Base-by-base conservation (phyloP, 768 basidiomycete species). In the Crepidotus variabilis region DNA sequence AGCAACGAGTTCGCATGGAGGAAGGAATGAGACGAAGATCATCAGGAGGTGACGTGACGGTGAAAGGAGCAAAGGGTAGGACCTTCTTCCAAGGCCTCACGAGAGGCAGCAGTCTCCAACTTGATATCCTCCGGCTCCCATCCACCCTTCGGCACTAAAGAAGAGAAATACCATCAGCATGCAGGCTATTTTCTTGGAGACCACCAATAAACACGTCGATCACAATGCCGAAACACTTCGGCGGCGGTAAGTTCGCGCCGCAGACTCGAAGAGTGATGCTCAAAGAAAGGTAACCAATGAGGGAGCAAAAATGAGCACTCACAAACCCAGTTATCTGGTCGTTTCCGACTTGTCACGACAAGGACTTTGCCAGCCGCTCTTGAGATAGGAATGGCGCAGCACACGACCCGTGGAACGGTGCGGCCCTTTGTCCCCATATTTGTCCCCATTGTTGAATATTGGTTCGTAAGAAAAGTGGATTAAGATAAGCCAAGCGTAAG, bases 61-160 rank as follows among this genome's bases (percentile, higher is more conserved):
- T 81, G 72, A 85, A 77, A 85, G 79, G 85, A 81, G 81, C 78
- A 84, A 87, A 83, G 77, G 84, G 84, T 85, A 85, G 85, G 89
- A 94, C 92, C 92, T 93, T 94, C 92, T 90, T 94, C 92, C 72
- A 88, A 79, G 75, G 92, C 92, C 85, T 94, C 92, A 72, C 92
- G 83, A 67, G 84, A 88, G 76, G 92, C 92, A 70, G 92, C 92
- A 76, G 84, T 86, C 79, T 92, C 90, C 66, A 93, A 76, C 72
- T 78, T 79, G 65, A 80, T 85, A 81, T 94, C 92, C 56, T 87
- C 79, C 63, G 84, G 76, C 73, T 94, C 92, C 87, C 87, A 94
- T 68, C 92, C 92, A 71, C 92, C 92, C 78, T 94, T 94, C n/a
- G 92, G 92, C 66, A 94, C 92, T 93, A 68, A 51, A 53, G 57